Evolutionary conservation across 139 green algal genomes (phyloP).

Genomic region (Monoraphidium neglectum): DNA sequence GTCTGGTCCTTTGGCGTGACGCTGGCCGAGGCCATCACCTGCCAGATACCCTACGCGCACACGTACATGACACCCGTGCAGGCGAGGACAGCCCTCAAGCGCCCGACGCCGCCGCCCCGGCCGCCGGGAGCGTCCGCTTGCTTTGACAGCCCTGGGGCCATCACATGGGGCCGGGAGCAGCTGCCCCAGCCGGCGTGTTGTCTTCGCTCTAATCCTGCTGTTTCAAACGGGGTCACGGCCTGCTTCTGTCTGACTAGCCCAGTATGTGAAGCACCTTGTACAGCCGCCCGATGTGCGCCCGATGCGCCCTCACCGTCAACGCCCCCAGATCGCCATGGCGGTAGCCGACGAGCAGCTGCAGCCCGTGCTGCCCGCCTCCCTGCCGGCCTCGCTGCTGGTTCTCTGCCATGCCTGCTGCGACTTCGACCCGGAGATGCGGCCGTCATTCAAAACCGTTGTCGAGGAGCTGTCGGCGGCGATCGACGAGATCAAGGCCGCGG

Average conservation of each 20-base stretch:
- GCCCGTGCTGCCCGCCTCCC: slow-evolving; percentile 44
- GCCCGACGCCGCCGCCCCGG: neutral
- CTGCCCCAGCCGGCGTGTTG: too few relatives aligned
- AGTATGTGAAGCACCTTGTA: too few relatives aligned
- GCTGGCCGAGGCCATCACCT: slow-evolving; percentile 69
- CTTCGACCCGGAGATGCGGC: slow-evolving; percentile 63
- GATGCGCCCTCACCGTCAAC: too few relatives aligned
- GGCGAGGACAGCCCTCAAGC: slow-evolving; percentile 27
- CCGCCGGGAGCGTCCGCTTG: neutral
- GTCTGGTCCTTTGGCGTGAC: slow-evolving; percentile 86
- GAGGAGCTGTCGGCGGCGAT: slow-evolving; percentile 32
- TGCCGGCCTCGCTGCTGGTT: slow-evolving; percentile 42
- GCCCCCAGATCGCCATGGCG: slow-evolving; percentile 49
- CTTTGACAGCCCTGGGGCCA: neutral
- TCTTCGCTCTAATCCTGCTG: too few relatives aligned
- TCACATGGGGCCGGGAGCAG: neutral
- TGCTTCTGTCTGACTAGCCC: too few relatives aligned
- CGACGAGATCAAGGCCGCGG: slow-evolving; percentile 3
- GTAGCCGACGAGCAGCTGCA: slow-evolving; percentile 62
- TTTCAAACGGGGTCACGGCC: neutral
- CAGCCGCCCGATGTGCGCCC: too few relatives aligned
- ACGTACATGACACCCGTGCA: slow-evolving; percentile 78
- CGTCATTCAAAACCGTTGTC: slow-evolving; percentile 56
- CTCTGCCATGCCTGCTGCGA: slow-evolving; percentile 46
- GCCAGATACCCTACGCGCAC: slow-evolving; percentile 64